Percentiles rank a stretch among this genome's conserved stretches.
These are phyloP conservation scores for Aureococcus anophagefferens DNA, from an alignment of 108 stramenopile species.

Conservation along the genomic window DNA sequence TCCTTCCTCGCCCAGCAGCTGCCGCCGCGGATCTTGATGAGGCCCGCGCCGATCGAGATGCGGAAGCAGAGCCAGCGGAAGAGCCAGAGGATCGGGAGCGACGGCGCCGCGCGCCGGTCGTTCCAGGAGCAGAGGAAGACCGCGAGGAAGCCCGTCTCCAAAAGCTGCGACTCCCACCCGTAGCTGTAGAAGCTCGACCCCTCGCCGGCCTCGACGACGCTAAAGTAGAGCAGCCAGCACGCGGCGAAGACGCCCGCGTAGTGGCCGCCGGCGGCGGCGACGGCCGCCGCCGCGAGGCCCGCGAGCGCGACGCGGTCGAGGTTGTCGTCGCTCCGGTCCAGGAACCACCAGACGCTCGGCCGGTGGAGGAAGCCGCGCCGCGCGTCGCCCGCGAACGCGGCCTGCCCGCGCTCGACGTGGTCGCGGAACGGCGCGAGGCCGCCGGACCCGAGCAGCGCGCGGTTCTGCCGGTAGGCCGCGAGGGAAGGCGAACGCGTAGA, in stretches of 20 bases:
- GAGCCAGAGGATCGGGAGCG: constrained; percentile 49
- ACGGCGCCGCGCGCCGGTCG: constrained; percentile 24
- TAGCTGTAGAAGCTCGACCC: constrained; percentile 55
- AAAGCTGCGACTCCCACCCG: constrained; percentile 70
- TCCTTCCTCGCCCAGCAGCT: constrained; percentile 62
- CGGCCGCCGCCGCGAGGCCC: constrained; percentile 30
- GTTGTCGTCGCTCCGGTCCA: constrained; percentile 22
- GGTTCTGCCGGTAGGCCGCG: constrained; percentile 47
- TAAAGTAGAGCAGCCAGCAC: constrained; percentile 60
- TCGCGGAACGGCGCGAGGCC: constrained; percentile 37
- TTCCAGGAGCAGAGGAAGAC: constrained; percentile 62
- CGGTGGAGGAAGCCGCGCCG: too few species aligned
- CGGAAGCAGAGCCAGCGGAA: constrained; percentile 70
- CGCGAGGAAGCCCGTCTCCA: constrained; percentile 65
- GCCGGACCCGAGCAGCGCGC: constrained; percentile 44
- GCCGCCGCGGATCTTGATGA: constrained; percentile 70
- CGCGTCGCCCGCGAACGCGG: background rate
- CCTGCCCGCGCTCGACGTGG: constrained; percentile 17
- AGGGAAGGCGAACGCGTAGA: constrained; percentile 50
- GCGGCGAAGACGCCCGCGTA: constrained; percentile 32
- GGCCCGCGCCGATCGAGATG: constrained; percentile 63
- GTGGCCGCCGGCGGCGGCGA: constrained; percentile 37
- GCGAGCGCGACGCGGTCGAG: constrained; percentile 15
- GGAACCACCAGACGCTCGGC: constrained; percentile 30
- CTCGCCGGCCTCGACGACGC: constrained; percentile 55